A percentile compares a stretch with the other conserved stretches of the same genome.
These are phyloP conservation scores for Fraxinus paxiana DNA, from an alignment of 305 asterid genomes.

Conservation along the genomic window DNA sequence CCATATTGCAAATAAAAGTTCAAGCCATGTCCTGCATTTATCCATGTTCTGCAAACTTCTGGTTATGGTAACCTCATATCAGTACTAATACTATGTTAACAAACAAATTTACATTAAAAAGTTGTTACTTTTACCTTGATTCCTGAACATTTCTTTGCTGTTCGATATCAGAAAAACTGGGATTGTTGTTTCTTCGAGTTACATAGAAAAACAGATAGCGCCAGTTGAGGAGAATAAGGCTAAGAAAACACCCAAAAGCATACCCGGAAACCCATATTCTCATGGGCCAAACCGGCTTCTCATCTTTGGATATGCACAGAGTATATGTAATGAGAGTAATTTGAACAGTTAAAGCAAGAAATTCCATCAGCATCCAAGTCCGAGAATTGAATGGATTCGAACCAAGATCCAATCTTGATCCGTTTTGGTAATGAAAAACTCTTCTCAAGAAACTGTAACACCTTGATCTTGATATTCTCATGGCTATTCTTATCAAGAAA, in stretches of 20 bases:
- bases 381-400: constrained; percentile 78
- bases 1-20: constrained; percentile 87
- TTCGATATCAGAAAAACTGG: constrained; percentile 51
- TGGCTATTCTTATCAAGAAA: constrained; percentile 57
- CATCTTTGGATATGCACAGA: constrained; percentile 49
- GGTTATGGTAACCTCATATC: constrained; percentile 16
- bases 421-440: constrained; percentile 81
- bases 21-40: constrained; percentile 59
- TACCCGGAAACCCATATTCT: constrained; percentile 78
- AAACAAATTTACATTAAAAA: background rate
- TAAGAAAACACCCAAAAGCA: constrained; percentile 60
- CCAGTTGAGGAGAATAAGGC: constrained; percentile 47
- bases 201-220: constrained; percentile 43
- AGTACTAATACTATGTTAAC: background rate
- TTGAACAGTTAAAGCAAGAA: constrained; percentile 49
- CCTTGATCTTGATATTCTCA: constrained; percentile 70
- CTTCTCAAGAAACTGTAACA: constrained; percentile 72
- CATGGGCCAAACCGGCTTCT: constrained; percentile 92
- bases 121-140: constrained; percentile 49
- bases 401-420: constrained; percentile 68
- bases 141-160: constrained; percentile 59
- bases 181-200: constrained; percentile 24
- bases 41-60: constrained; percentile 49
- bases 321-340: constrained; percentile 39
- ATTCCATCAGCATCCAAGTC: constrained; percentile 74